phyloP scores from a whole-genome alignment of 345 rosid genomes.

The Nasturtium officinale region DNA sequence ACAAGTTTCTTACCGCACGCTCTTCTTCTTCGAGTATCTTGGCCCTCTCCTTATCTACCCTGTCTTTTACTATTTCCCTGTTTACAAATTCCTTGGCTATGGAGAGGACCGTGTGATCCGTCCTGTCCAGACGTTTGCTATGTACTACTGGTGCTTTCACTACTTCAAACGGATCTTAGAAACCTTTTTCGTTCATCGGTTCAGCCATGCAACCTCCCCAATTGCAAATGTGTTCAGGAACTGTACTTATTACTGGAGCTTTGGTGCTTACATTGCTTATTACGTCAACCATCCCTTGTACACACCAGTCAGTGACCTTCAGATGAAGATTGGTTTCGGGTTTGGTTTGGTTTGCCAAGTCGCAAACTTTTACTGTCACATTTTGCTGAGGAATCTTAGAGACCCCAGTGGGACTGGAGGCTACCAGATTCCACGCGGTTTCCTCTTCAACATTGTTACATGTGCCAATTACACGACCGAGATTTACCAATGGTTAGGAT shows the following conservation, averaged over 20 bases:
- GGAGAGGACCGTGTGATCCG: conserved; percentile 59
- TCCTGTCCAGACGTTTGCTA: conserved; percentile 91
- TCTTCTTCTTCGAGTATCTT: conserved; percentile 93
- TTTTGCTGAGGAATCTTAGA: conserved; percentile 80
- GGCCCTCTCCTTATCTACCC: conserved; percentile 94
- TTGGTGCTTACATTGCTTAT: conserved; percentile 87
- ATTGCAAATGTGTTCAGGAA: conserved; percentile 88
- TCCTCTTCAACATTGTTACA: conserved; percentile 91
- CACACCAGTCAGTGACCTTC: conserved; percentile 86
- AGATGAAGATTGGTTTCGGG: conserved; percentile 94
- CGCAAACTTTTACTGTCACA: conserved; percentile 87
- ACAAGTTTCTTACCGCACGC: conserved; percentile 90
- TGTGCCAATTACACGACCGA: conserved; percentile 98
- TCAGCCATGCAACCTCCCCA: conserved; percentile 97
- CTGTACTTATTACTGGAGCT: conserved; percentile 93
- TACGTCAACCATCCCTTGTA: conserved; percentile 92
- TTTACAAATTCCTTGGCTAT: conserved; percentile 77
- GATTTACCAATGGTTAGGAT: conserved; percentile 97
- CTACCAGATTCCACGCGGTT: conserved; percentile 90
- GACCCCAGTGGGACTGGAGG: conserved; percentile 71
- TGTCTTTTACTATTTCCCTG: conserved; percentile 81
- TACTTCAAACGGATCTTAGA: conserved; percentile 94
- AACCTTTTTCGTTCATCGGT: conserved; percentile 87
- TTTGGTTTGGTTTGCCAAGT: conserved; percentile 80
- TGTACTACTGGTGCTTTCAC: conserved; percentile 96